Base-by-base conservation (phyloP, 148 eudicot species). In the Chenopodium album region DNA sequence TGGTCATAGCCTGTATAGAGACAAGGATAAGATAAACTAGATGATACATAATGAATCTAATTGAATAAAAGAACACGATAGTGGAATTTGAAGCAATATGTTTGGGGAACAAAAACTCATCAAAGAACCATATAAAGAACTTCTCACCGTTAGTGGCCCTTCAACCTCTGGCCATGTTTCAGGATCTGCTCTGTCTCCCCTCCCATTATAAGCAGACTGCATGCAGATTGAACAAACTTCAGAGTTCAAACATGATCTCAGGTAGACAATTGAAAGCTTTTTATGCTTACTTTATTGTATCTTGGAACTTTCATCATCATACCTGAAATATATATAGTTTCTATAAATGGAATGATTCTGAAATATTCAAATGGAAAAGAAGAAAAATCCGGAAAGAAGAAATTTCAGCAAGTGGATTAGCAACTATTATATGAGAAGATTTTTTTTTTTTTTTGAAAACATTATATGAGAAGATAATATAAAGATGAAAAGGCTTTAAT, bases 151-250 rank as follows among this genome's bases (percentile, higher is more conserved):
- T 59, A 96, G 84, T 78, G 99, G 99, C 62, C 99, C 99, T 90
- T 96, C 98, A 82, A 96, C 85, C 87, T 96, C 98, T 75, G 99
- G 92, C 98, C 99, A 96, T 78, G 85, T 90, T 77, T 97, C 90
- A 80, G 97, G 94, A 83, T 96, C 97, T 50, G 90, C 89, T 85
- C 99, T 82, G 84, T 96, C 95, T 74, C 99, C 99, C 86, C 93
- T 90, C 80, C 99, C 99, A 31, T 65, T 96, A 85, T 87, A 87
- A 64, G 99, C 99, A 81, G 98, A 96, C 99, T 96, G 93, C 89
- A 92, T 29, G 59, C 72, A 86, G 71, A 73, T 73, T 66, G 67
- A 86, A 59, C n/a, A 54, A 56, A 80, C 69, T 52, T 84, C 60
- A 50, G 63, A 74, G 11, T 23, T 74, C 73, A 84, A 50, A 71